Conservation (phyloP, 768 basidiomycete species). For the Amanita subjunquillea region DNA sequence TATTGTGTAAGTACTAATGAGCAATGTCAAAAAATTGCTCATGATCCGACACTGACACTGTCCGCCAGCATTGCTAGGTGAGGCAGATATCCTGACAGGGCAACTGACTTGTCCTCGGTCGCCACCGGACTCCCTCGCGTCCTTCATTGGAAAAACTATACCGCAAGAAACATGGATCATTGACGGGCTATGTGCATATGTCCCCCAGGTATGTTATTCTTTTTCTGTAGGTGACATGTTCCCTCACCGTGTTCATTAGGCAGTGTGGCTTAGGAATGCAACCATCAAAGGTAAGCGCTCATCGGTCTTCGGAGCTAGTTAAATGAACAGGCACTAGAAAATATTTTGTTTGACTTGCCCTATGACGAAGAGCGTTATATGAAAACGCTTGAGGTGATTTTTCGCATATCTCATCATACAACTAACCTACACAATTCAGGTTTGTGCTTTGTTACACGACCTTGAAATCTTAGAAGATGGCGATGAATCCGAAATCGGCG, state of each 20-base stretch:
- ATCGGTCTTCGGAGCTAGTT: background rate
- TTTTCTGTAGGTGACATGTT: conserved; percentile 25
- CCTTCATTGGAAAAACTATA: conserved; percentile 32
- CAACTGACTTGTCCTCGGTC: conserved; percentile 74
- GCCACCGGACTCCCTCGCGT: conserved; percentile 67
- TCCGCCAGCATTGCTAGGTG: conserved; percentile 64
- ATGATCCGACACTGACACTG: background rate
- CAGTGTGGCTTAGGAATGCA: conserved; percentile 67
- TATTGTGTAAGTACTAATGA: conserved; percentile 26
- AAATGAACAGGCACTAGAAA: conserved; percentile 19
- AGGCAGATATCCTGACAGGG: conserved; percentile 77
- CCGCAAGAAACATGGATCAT: conserved; percentile 66
- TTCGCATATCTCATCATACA: background rate
- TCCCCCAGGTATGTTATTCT: conserved; percentile 51
- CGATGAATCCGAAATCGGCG: conserved; percentile 81
- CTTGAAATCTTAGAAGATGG: conserved; percentile 81
- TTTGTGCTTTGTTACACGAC: conserved; percentile 62
- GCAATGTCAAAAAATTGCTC: background rate
- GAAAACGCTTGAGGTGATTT: conserved; percentile 59
- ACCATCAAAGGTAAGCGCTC: conserved; percentile 36
- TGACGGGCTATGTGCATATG: conserved; percentile 73
- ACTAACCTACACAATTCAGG: conserved; percentile 23
- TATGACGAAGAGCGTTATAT: conserved; percentile 63
- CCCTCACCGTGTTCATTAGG: conserved; percentile 12
- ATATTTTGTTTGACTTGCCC: conserved; percentile 69